Percentiles rank a stretch among this genome's conserved stretches.
phyloP scores from a whole-genome alignment of 306 rosid species.

The Casuarina cunninghamiana region DNA sequence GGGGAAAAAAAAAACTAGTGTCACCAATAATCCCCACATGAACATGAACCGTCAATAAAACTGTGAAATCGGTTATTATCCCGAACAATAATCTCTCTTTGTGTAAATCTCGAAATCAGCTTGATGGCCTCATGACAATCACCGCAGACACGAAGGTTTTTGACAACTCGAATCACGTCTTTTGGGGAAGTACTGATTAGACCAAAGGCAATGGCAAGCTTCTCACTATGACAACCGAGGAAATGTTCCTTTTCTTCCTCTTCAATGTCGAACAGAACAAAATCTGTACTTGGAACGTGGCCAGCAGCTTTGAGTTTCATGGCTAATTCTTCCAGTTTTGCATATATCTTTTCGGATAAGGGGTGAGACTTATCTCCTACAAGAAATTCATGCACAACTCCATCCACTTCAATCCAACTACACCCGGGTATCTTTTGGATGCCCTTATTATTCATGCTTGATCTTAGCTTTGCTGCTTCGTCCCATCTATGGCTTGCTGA shows the following conservation, averaged over 20 bases:
- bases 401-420: conserved; percentile 38
- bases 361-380: conserved; percentile 32
- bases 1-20: not conserved
- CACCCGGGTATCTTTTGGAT: conserved; percentile 32
- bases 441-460: conserved; percentile 25
- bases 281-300: conserved; percentile 18
- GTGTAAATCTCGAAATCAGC: conserved; percentile 22
- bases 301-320: conserved; percentile 28
- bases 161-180: conserved; percentile 28
- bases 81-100: conserved; percentile 26
- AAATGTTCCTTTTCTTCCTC: conserved; percentile 34
- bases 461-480: conserved; percentile 16
- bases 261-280: conserved; percentile 27
- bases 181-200: conserved; percentile 22
- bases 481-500: conserved; percentile 32
- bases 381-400: conserved; percentile 30
- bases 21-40: conserved; percentile 35
- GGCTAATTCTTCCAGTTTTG: conserved; percentile 20
- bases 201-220: conserved; percentile 33
- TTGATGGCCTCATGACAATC: conserved; percentile 36
- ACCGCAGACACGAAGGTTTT: conserved; percentile 37
- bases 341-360: conserved; percentile 16
- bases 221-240: conserved; percentile 35
- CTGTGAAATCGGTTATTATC: conserved; percentile 36
- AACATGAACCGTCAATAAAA: conserved; percentile 33